Evolutionary conservation across 345 rosid genomes (phyloP), one percentile per base, ranked within the genome.

Genomic region (Rhodamnia argentea): DNA sequence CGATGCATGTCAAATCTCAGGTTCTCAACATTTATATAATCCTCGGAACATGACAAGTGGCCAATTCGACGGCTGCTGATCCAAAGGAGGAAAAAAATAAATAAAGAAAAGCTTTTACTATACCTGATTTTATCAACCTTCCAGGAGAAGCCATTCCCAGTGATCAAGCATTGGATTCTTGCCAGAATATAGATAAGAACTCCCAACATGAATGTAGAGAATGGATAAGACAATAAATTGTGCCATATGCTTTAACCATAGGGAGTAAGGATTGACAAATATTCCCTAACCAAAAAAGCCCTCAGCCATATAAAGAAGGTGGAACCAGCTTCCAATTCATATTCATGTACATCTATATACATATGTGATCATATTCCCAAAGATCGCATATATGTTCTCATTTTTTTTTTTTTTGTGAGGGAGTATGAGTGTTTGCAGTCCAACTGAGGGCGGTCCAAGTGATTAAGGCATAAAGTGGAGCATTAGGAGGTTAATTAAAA

Each of bases 391-490:
- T 42, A 42, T 40, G 42, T 40, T 32, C 24, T 44, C 78, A 23
- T 18, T 70, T 32, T 53, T 18, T 70, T 70, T 32, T 64, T 64
- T 52, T 64, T 64, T 32, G 76, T 24, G 44, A 16, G 23, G n/a
- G n/a, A 32, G 76, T 74, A 52, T 82, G 60, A 58, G 84, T 84
- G 83, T 82, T 83, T 55, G 84, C 78, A 7, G 52, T 84, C 86
- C 89, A 89, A 90, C 90, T 74, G 85, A 84, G 90, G 86, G 90
- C 62, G 91, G 91, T 85, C 85, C 88, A 54, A 74, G 89, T 86
- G 88, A 85, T 58, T 26, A 82, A 9, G 89, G 93, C 90, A 90
- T 92, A 88, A 88, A 84, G 90, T 87, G 90, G 90, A 88, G 89
- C 14, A 78, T 32, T 3, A 78, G n/a, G 52, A 52, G 14, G 47